Percentiles rank a stretch among this genome's conserved stretches.
These are phyloP conservation scores for Dioscorea alata DNA, from an alignment of 106 monocot genomes.

Conservation along the genomic window DNA sequence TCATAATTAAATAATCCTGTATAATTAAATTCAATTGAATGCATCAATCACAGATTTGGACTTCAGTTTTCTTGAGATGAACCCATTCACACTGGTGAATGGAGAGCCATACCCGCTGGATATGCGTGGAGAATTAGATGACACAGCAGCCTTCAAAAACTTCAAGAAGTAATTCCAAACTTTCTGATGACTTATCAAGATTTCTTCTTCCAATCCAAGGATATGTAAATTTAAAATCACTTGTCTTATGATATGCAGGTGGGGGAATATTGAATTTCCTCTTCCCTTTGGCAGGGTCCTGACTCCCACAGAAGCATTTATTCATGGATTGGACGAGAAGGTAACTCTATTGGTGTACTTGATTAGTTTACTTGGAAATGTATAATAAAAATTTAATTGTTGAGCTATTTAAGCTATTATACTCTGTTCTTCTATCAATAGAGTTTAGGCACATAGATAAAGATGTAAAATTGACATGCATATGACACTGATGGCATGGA, in stretches of 20 bases:
- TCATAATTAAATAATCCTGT: too few species aligned
- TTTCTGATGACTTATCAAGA: too few species aligned
- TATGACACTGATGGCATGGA: too few species aligned
- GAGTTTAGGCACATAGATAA: too few species aligned
- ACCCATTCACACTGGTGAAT: slow-evolving; percentile 91
- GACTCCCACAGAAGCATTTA: slow-evolving; percentile 74
- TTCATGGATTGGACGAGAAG: slow-evolving; percentile 91
- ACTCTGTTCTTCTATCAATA: too few species aligned
- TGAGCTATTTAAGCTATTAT: too few species aligned
- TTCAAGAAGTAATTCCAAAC: slow-evolving; percentile 66
- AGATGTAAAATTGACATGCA: too few species aligned
- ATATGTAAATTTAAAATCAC: neutral
- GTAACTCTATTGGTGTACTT: slow-evolving; percentile 18
- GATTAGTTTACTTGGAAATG: neutral
- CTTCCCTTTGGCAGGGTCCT: slow-evolving; percentile 97
- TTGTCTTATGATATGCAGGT: slow-evolving; percentile 34
- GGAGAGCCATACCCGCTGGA: slow-evolving; percentile 92
- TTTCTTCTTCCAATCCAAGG: neutral
- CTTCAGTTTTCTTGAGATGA: slow-evolving; percentile 98
- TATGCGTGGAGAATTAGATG: slow-evolving; percentile 99
- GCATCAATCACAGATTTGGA: slow-evolving; percentile 57
- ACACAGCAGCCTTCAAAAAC: slow-evolving; percentile 99
- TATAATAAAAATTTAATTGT: too few species aligned
- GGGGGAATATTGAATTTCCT: slow-evolving; percentile 87
- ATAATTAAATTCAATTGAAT: too few species aligned